Evolutionary conservation across 2,329 filamentous ascomycete genomes (phyloP).

Genomic region (Fusarium liriodendri): DNA sequence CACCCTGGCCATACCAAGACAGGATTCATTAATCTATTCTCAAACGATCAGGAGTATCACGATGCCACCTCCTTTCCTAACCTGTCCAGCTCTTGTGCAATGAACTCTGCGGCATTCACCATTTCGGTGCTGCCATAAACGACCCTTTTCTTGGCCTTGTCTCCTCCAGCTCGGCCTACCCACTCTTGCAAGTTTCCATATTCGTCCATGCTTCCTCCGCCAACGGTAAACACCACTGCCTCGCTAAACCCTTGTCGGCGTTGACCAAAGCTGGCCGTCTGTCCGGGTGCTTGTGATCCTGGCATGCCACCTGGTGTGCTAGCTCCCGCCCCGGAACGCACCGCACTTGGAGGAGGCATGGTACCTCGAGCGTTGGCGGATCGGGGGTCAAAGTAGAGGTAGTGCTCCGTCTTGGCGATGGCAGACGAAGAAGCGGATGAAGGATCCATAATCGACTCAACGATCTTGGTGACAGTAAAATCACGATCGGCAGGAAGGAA

Average conservation of each 20-base stretch:
- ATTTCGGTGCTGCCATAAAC: slow-evolving; percentile 95
- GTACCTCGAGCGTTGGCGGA: slow-evolving; percentile 93
- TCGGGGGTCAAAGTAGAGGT: slow-evolving; percentile 96
- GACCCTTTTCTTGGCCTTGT: slow-evolving; percentile 78
- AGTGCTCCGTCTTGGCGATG: slow-evolving; percentile 95
- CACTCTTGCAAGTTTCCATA: slow-evolving; percentile 98
- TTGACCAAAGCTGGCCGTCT: slow-evolving; percentile 89
- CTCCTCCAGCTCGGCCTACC: slow-evolving; percentile 80
- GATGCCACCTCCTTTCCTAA: slow-evolving; percentile 67
- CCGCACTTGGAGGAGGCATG: slow-evolving; percentile 81
- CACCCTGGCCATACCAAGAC: not conserved
- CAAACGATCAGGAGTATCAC: slow-evolving; percentile 32
- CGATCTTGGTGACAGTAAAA: slow-evolving; percentile 96
- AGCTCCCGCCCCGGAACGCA: slow-evolving; percentile 56
- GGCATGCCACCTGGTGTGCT: slow-evolving; percentile 61
- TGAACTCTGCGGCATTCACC: slow-evolving; percentile 75
- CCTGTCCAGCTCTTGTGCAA: slow-evolving; percentile 71
- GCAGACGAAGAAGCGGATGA: slow-evolving; percentile 88
- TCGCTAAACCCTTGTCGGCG: slow-evolving; percentile 89
- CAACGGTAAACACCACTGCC: slow-evolving; percentile 93
- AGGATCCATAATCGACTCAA: slow-evolving; percentile 98
- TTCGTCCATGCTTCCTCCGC: slow-evolving; percentile 98
- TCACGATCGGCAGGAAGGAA: slow-evolving; percentile 97
- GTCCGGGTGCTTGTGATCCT: slow-evolving; percentile 67
- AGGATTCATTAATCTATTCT: slow-evolving; percentile 38